Conservation (phyloP, 768 basidiomycete species). For the Coprinopsis marcescibilis region DNA sequence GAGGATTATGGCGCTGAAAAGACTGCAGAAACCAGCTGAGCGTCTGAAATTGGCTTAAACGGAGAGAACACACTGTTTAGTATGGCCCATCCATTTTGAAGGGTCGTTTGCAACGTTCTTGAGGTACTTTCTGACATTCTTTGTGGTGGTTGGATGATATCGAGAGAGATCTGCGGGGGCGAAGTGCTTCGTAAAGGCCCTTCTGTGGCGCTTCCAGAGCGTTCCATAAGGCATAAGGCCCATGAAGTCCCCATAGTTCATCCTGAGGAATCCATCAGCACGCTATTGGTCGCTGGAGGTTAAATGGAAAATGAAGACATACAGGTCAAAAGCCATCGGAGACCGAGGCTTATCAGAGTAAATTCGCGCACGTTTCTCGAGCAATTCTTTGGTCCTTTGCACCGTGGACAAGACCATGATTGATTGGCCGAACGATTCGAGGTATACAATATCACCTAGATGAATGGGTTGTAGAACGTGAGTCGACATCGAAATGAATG, state of each 20-base stretch:
- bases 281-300: no score
- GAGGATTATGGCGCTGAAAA: background rate
- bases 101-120: background rate
- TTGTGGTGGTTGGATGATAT: slow-evolving; percentile 3
- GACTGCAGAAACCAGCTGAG: background rate
- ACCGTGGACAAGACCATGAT: slow-evolving; percentile 11
- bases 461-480: no score
- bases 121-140: background rate
- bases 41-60: background rate
- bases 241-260: slow-evolving; percentile 21
- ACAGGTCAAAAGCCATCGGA: slow-evolving; percentile 19
- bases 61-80: background rate
- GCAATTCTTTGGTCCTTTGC: slow-evolving; percentile 10
- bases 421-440: slow-evolving; percentile 12
- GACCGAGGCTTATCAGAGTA: slow-evolving; percentile 20
- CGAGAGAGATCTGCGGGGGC: slow-evolving; percentile 4
- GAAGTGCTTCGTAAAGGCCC: slow-evolving; percentile 9
- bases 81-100: background rate
- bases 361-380: slow-evolving; percentile 13
- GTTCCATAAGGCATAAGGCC: slow-evolving; percentile 17
- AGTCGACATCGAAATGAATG: background rate
- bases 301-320: background rate
- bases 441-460: slow-evolving; percentile 13
- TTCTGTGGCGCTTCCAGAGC: slow-evolving; percentile 11
- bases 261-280: slow-evolving; percentile 10